Evolutionary conservation across 495 filamentous ascomycete species (phyloP).

Genomic region (Aspergillus panamensis): DNA sequence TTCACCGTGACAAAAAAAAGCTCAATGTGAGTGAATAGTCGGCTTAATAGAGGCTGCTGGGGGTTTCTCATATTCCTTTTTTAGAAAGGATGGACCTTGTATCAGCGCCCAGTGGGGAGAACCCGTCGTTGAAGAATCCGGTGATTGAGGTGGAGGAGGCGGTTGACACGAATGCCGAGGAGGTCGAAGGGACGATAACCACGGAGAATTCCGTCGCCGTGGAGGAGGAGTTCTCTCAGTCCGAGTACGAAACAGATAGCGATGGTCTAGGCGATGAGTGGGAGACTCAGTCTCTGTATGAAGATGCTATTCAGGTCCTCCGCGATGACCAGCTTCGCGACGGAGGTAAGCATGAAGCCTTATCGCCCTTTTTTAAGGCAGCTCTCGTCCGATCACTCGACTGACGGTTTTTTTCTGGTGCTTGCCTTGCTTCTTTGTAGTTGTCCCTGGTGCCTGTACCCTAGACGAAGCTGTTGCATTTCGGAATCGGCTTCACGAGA

Average conservation of each 20-base stretch:
- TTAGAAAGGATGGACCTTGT: constrained; percentile 41
- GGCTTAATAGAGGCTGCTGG: constrained; percentile 33
- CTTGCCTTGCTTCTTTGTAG: constrained; percentile 18
- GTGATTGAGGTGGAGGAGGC: constrained; percentile 46
- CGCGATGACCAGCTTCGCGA: constrained; percentile 58
- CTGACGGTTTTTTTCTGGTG: too few species aligned
- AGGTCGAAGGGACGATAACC: constrained; percentile 16
- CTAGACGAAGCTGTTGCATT: constrained; percentile 66
- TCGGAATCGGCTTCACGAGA: constrained; percentile 64
- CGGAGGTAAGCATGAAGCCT: constrained; percentile 40
- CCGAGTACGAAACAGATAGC: constrained; percentile 54
- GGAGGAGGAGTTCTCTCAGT: constrained; percentile 28
- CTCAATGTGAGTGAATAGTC: constrained; percentile 34
- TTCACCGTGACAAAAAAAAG: constrained; percentile 28
- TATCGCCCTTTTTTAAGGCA: constrained; percentile 5
- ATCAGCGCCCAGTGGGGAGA: constrained; percentile 40
- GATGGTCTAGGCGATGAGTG: constrained; percentile 60
- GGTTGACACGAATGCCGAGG: constrained; percentile 36
- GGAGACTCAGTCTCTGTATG: constrained; percentile 66
- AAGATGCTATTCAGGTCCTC: constrained; percentile 62
- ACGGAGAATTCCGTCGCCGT: constrained; percentile 28
- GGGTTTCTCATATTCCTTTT: constrained; percentile 25
- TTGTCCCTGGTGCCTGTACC: constrained; percentile 62
- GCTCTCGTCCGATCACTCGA: too few species aligned
- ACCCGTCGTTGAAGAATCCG: constrained; percentile 39